A percentile compares a stretch with the other conserved stretches of the same genome.
Evolutionary conservation across 306 rosid species (phyloP).

Genomic region (Cucurbita argyrosperma): DNA sequence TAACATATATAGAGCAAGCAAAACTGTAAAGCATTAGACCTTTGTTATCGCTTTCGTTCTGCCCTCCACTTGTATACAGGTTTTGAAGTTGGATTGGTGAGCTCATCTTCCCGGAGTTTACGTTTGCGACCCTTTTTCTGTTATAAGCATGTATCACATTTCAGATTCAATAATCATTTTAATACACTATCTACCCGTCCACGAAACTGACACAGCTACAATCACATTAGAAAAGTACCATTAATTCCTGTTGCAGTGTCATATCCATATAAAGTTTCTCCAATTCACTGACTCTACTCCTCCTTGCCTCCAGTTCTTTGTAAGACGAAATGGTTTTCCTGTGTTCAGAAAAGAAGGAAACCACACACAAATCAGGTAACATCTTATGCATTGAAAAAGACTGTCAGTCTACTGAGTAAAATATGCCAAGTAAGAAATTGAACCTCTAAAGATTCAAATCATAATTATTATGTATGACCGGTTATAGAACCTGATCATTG

Average conservation of each 20-base stretch:
- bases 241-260: conserved; percentile 59
- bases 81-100: conserved; percentile 34
- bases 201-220: not conserved
- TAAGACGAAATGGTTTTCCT: conserved; percentile 55
- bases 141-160: not conserved
- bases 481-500: not conserved
- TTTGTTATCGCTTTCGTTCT: conserved; percentile 53
- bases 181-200: not conserved
- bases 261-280: conserved; percentile 63
- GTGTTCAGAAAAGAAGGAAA: not conserved
- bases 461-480: not conserved
- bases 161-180: not conserved
- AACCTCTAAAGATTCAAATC: not conserved
- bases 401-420: not conserved
- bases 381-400: not conserved
- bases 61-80: conserved; percentile 68
- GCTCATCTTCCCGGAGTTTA: conserved; percentile 63
- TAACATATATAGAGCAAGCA: not conserved
- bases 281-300: conserved; percentile 33
- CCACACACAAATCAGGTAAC: not conserved
- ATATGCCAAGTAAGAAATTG: not conserved
- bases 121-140: conserved; percentile 59
- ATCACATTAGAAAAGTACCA: conserved; percentile 28
- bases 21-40: not conserved
- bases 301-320: conserved; percentile 55